A percentile compares a stretch with the other conserved stretches of the same genome.
phyloP scores from a whole-genome alignment of 768 basidiomycete genomes.

The Termitomyces sp. region DNA sequence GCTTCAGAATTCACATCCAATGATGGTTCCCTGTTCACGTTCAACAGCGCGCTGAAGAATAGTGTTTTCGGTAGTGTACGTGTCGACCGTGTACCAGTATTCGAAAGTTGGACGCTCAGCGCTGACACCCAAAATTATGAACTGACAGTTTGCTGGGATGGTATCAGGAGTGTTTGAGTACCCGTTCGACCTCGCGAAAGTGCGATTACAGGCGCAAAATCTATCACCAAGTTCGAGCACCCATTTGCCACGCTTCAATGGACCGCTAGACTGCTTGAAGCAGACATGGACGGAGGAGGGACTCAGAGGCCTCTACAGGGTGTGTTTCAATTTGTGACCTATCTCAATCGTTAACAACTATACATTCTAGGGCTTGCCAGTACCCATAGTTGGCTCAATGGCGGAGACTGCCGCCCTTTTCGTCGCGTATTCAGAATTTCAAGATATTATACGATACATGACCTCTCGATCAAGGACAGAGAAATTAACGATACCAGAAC shows the following conservation, averaged over 20 bases:
- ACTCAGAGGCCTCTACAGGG: constrained; percentile 81
- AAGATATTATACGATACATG: constrained; percentile 52
- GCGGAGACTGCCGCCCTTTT: constrained; percentile 92
- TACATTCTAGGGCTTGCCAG: constrained; percentile 81
- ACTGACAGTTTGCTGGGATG: constrained; percentile 71
- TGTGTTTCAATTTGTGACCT: constrained; percentile 36
- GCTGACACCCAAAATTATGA: neutral
- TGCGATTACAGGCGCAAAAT: constrained; percentile 86
- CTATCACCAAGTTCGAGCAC: constrained; percentile 47
- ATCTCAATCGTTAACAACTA: neutral
- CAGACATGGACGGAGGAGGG: constrained; percentile 86
- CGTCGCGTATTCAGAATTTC: constrained; percentile 80
- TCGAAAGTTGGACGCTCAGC: too few species aligned
- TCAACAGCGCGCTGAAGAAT: constrained; percentile 37
- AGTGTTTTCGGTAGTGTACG: constrained; percentile 50
- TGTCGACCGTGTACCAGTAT: constrained; percentile 3
- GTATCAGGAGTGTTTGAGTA: constrained; percentile 87
- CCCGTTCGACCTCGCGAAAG: constrained; percentile 91
- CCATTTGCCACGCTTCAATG: constrained; percentile 58
- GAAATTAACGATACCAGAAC: constrained; percentile 62
- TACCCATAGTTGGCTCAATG: constrained; percentile 91
- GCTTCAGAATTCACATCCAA: neutral
- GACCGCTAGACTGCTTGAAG: constrained; percentile 85
- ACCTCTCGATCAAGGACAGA: constrained; percentile 35
- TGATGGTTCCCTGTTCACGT: constrained; percentile 14